phyloP scores from a whole-genome alignment of 2,329 filamentous ascomycete genomes.

The Teratosphaeria nubilosa region DNA sequence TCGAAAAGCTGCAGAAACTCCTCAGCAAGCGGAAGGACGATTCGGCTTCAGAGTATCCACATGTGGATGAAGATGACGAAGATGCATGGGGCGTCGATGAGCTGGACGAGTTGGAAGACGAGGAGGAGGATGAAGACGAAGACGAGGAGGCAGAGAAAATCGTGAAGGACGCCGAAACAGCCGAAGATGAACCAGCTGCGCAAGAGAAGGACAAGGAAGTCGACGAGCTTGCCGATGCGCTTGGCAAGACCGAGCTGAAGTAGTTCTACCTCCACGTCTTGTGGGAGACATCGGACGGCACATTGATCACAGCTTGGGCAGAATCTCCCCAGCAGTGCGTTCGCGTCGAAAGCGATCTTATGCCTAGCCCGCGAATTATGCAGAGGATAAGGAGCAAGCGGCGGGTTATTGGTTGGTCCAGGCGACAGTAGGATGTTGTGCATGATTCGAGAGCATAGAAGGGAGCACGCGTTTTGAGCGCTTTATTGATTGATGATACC shows the following conservation, averaged over 20 bases:
- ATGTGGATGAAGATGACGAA: conserved; percentile 57
- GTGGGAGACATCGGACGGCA: neutral
- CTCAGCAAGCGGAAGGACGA: conserved; percentile 50
- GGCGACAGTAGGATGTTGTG: neutral
- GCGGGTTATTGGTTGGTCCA: neutral
- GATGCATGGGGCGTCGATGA: conserved; percentile 79
- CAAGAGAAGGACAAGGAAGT: conserved; percentile 66
- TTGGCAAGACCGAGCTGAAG: conserved; percentile 56
- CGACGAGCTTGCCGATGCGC: conserved; percentile 64
- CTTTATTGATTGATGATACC: neutral
- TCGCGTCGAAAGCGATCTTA: neutral
- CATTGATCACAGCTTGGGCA: neutral
- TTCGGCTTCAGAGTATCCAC: conserved; percentile 39
- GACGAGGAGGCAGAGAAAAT: conserved; percentile 53
- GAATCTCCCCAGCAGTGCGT: neutral
- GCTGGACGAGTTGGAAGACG: conserved; percentile 68
- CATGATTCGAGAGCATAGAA: neutral
- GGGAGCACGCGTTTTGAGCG: neutral
- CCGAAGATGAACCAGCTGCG: conserved; percentile 63
- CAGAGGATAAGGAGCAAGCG: neutral
- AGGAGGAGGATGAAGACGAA: conserved; percentile 50
- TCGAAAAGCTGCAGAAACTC: conserved; percentile 54
- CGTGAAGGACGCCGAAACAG: conserved; percentile 58
- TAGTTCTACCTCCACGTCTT: conserved; percentile 5
- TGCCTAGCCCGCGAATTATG: neutral